Base-by-base conservation (phyloP, 257 asterid genomes). In the Hygrophila difformis region DNA sequence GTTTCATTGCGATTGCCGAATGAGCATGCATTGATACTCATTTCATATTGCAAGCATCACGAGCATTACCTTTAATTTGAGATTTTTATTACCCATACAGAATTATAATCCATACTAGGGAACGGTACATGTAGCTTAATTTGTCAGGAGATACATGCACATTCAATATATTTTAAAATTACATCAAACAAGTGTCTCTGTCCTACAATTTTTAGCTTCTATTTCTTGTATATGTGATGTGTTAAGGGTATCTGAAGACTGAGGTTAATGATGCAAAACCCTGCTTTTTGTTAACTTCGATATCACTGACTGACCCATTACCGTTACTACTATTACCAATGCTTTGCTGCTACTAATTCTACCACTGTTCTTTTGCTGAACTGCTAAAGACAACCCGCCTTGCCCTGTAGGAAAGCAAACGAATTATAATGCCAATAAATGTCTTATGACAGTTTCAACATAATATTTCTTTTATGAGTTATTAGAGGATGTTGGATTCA, bases 81-180 rank as follows among this genome's bases (percentile, higher is more conserved):
- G 37, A 15, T 40, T 40, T 17, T 29, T 14, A 44, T 42, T 19
- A 22, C 39, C 49, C 50, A 20, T 29, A 5, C 2, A 44, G 40
- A 48, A 26, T 47, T 39, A 17, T 38, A 26, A 18, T 50, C 42
- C 19, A 16, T 11, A 10, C 28, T 26, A 26, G 49, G 26, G 52
- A 48, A 40, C 35, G 41, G 35, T 44, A 43, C 40, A 52, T 22
- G n/a, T 55, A 19, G 37, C 35, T 49, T 55, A 51, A 37, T 42
- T 26, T 42, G 37, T 15, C 15, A 12, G 17, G 21, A 46, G 46
- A 55, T 40, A 20, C 4, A 6, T 51, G 55, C 53, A 44, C 12
- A 7, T 29, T 39, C 34, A 14, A 23, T n/a, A n/a, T n/a, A n/a
- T n/a, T n/a, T n/a, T n/a, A n/a, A n/a, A n/a, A n/a, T n/a, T n/a